Base-by-base conservation (phyloP, 768 basidiomycete species). In the Plicaturopsis crispa region DNA sequence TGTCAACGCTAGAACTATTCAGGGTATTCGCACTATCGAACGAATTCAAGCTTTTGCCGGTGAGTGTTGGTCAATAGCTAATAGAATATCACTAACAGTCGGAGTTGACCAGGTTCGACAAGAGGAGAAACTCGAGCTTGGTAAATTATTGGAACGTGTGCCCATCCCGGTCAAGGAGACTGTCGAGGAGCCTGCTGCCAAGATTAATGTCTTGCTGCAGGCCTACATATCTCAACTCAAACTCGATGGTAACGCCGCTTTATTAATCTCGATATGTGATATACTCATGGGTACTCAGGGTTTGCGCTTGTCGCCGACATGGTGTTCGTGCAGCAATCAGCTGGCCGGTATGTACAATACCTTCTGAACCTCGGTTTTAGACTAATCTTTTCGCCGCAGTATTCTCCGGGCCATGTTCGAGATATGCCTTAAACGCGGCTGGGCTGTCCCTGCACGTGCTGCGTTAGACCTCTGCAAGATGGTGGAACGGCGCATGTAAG, bases 281-380 rank as follows among this genome's bases (percentile, higher is more conserved):
- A n/a, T 33, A 17, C 24, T 33, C 19, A 20, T 37, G 16, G 13
- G 6, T 19, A 1, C 42, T 13, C 38, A 82, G 82, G 85, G 1
- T 88, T 90, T 45, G 86, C 86, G 0, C 73, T 90, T 1, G 80
- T 90, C 2, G 85, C 87, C 0, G 86, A 91, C 47, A 91, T 89
- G 88, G 90, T 99, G 6, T 98, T 92, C 53, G 85, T 99, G 3
- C 89, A 92, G 42, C 96, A 99, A 52, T 96, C 92, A 6, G 96
- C 96, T 2, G 96, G 96, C 35, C 84, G 89, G 72, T 84, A 42
- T 40, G 70, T 55, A 8, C 8, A 23, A 5, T 12, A 5, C 34
- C 11, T 20, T 31, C 21, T 5, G 12, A 16, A 6, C 5, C 33
- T 33, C 13, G 30, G 20, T 33, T 37, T 28, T 34, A 54, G 17